Conservation (phyloP, 2,329 filamentous ascomycete genomes). For the Aureobasidium sp. region DNA sequence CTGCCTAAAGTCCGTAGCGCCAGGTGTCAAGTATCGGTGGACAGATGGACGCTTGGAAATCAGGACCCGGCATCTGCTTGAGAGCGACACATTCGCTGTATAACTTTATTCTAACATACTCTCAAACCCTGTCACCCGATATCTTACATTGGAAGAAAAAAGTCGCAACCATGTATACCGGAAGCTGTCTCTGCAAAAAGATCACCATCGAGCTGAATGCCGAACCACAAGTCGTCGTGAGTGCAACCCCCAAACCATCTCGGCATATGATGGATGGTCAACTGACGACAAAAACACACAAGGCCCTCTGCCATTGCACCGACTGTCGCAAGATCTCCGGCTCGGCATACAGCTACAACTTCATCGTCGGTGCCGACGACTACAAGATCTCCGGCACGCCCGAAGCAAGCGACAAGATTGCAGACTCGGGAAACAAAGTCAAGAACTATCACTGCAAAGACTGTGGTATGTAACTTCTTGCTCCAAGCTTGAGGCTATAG, state of each 20-base stretch:
- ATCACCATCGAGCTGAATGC: slow-evolving; percentile 43
- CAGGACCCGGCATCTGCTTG: too few species aligned
- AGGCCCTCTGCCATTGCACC: slow-evolving; percentile 52
- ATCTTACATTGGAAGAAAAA: not conserved
- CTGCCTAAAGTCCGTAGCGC: not conserved
- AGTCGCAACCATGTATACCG: slow-evolving; percentile 28
- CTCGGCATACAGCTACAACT: slow-evolving; percentile 45
- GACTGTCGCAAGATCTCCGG: slow-evolving; percentile 44
- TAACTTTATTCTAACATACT: not conserved
- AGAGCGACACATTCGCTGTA: too few species aligned
- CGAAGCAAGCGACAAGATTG: slow-evolving; percentile 44
- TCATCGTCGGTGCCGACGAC: slow-evolving; percentile 35
- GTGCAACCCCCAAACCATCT: slow-evolving; percentile 19
- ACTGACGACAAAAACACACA: not conserved
- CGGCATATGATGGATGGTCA: not conserved
- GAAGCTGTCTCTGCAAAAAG: slow-evolving; percentile 46
- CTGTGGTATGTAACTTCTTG: slow-evolving; percentile 44
- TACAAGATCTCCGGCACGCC: slow-evolving; percentile 45
- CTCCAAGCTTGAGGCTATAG: too few species aligned
- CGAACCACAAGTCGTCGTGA: slow-evolving; percentile 39
- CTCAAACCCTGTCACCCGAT: not conserved
- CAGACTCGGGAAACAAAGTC: slow-evolving; percentile 48
- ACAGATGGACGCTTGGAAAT: too few species aligned
- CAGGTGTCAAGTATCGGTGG: not conserved
- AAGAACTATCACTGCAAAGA: slow-evolving; percentile 53